A percentile compares a stretch with the other conserved stretches of the same genome.
These are phyloP conservation scores for Trypanosoma lewisi DNA, from an alignment of 208 protist species.

Conservation along the genomic window DNA sequence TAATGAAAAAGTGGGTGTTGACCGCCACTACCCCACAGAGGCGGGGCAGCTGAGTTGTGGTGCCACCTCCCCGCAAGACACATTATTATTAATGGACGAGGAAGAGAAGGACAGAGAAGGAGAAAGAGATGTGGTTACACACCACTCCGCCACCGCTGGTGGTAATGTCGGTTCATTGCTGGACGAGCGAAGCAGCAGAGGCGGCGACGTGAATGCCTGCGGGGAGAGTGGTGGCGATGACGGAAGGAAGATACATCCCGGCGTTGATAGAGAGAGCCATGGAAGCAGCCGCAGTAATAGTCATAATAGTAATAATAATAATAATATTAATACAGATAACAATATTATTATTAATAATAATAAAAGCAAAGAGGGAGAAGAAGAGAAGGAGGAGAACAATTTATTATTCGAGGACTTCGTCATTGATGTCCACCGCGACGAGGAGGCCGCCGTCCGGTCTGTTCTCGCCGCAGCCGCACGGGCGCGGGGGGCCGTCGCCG, in stretches of 20 bases:
- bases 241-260: too few species aligned
- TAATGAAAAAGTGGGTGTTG: background rate
- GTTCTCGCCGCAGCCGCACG: background rate
- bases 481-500: background rate
- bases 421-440: slow-evolving; percentile 16
- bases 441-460: slow-evolving; percentile 7
- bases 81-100: background rate
- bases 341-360: too few species aligned
- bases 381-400: background rate
- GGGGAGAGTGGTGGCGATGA: too few species aligned
- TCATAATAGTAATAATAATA: too few species aligned
- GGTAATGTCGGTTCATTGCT: too few species aligned
- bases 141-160: background rate
- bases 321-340: too few species aligned
- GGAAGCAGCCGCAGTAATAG: too few species aligned
- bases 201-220: background rate
- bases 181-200: background rate
- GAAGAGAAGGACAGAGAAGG: background rate
- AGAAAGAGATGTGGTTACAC: background rate
- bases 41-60: background rate
- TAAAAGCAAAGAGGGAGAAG: too few species aligned
- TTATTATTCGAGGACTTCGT: background rate
- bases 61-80: background rate
- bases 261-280: too few species aligned
- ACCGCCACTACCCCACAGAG: background rate